A percentile compares a stretch with the other conserved stretches of the same genome.
Conservation (phyloP, 441 rosid species). For the Manihot esculenta region DNA sequence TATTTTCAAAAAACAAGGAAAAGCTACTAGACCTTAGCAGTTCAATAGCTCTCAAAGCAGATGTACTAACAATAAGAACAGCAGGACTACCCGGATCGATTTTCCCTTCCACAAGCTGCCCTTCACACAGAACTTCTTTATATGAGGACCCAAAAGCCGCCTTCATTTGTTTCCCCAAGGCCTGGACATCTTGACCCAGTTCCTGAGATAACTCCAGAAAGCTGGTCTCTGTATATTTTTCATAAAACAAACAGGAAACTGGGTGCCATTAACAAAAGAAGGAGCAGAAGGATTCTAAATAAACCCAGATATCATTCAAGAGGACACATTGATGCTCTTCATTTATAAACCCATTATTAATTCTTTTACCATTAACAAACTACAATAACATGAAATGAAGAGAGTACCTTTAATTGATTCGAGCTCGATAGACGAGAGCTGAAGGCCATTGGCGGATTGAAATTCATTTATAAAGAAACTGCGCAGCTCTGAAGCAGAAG, state of each 20-base stretch:
- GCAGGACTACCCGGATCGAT: slow-evolving; percentile 62
- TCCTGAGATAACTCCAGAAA: slow-evolving; percentile 46
- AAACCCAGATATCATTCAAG: background rate
- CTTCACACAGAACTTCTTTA: slow-evolving; percentile 57
- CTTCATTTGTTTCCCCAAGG: slow-evolving; percentile 52
- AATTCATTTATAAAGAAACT: slow-evolving; percentile 50
- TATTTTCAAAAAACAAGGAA: background rate
- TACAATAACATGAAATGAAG: no score
- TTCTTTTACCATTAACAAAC: no score
- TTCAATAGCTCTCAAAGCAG: slow-evolving; percentile 70
- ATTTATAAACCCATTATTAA: background rate
- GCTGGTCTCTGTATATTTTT: slow-evolving; percentile 45
- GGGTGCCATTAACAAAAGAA: background rate
- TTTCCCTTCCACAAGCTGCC: slow-evolving; percentile 44
- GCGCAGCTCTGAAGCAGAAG: slow-evolving; percentile 53
- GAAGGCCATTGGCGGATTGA: slow-evolving; percentile 57
- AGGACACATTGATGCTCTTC: background rate
- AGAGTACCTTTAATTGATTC: slow-evolving; percentile 57
- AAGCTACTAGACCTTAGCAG: slow-evolving; percentile 44
- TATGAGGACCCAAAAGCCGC: slow-evolving; percentile 54
- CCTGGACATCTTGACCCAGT: slow-evolving; percentile 40
- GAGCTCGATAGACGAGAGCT: slow-evolving; percentile 70
- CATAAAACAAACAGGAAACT: slow-evolving; percentile 7
- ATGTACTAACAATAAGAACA: slow-evolving; percentile 57
- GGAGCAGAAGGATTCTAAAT: background rate